Percentiles rank a stretch among this genome's conserved stretches.
These are phyloP conservation scores for Aspergillus leporis DNA, from an alignment of 495 filamentous ascomycete species.

Conservation along the genomic window DNA sequence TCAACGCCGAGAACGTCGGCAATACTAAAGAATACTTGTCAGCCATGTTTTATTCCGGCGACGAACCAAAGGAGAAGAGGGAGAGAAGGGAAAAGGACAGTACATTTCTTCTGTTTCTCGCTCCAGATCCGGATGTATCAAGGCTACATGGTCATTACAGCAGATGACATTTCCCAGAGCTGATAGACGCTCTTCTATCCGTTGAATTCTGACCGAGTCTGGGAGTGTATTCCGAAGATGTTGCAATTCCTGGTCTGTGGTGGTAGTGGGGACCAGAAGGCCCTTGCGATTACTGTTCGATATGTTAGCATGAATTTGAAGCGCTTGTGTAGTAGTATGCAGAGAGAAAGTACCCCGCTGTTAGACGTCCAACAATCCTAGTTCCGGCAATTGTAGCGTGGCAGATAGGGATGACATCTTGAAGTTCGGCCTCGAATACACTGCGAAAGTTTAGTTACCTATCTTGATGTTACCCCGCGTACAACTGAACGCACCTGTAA, in stretches of 20 bases:
- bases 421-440: slow-evolving; percentile 95
- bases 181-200: slow-evolving; percentile 95
- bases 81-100: neutral
- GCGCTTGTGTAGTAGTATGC: neutral
- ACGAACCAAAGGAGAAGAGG: neutral
- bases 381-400: slow-evolving; percentile 97
- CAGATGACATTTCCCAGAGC: slow-evolving; percentile 97
- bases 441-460: slow-evolving; percentile 25
- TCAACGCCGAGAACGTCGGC: slow-evolving; percentile 96
- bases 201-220: slow-evolving; percentile 84
- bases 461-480: neutral
- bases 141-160: slow-evolving; percentile 92
- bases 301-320: slow-evolving; percentile 5
- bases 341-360: slow-evolving; percentile 73
- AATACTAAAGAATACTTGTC: slow-evolving; percentile 47
- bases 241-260: slow-evolving; percentile 96
- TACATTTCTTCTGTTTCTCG: slow-evolving; percentile 91
- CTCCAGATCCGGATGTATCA: slow-evolving; percentile 96
- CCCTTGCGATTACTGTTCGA: slow-evolving; percentile 82
- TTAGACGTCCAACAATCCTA: slow-evolving; percentile 90
- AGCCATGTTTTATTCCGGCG: neutral
- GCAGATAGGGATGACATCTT: slow-evolving; percentile 97
- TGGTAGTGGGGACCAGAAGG: slow-evolving; percentile 91
- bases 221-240: slow-evolving; percentile 93
- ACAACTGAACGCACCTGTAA: slow-evolving; percentile 63